A percentile compares a stretch with the other conserved stretches of the same genome.
These are phyloP conservation scores for Mycena sp. DNA, from an alignment of 1,284 basidiomycete species.

Conservation along the genomic window DNA sequence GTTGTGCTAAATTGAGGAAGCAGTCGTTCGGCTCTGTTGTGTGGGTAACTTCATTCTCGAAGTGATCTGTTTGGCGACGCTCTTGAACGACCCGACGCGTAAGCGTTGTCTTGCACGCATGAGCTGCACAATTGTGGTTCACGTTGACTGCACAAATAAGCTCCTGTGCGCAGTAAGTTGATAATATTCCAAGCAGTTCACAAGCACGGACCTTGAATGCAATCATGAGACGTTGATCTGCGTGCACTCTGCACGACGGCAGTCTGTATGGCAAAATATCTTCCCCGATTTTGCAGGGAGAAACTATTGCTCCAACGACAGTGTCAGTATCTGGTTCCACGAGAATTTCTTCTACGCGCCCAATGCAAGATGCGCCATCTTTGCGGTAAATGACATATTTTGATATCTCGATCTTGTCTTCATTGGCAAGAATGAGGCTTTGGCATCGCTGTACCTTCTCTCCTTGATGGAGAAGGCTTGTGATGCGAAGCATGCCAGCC, in stretches of 20 bases:
- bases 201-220: not conserved
- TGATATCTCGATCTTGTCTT: not conserved
- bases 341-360: not conserved
- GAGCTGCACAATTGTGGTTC: constrained; percentile 2
- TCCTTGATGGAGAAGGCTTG: not conserved
- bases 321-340: not conserved
- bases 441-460: constrained; percentile 1
- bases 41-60: constrained; percentile 4
- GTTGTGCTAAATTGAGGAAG: constrained; percentile 4
- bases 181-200: not conserved
- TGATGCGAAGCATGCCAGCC: not conserved
- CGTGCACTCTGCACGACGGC: not conserved
- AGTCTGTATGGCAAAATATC: constrained; percentile 1
- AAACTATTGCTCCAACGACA: not conserved
- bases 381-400: not conserved
- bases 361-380: not conserved
- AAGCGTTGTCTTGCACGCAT: not conserved
- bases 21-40: not conserved
- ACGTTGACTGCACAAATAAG: constrained; percentile 7
- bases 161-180: not conserved
- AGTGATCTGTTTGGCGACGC: not conserved
- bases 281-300: not conserved
- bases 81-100: not conserved
- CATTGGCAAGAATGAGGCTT: not conserved
- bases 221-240: not conserved